Base-by-base conservation (phyloP, 2,329 filamentous ascomycete species). In the Diplodia seriata region DNA sequence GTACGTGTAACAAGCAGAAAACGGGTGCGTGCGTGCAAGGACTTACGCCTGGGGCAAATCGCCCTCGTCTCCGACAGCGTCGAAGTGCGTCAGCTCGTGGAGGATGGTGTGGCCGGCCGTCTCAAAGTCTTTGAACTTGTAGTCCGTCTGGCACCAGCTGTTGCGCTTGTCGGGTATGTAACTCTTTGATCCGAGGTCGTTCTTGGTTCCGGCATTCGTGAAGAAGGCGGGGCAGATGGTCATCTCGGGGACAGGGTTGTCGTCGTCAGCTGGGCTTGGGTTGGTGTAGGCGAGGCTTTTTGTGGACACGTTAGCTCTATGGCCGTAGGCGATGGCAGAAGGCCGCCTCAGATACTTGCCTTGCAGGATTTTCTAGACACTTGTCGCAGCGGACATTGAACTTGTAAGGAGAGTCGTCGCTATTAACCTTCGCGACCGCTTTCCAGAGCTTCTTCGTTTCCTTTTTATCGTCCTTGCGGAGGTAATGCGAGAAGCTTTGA, bases 21-120 rank as follows among this genome's bases (percentile, higher is more conserved):
- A n/a, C 3, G 18, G 6, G 1, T n/a, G 14, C n/a, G 14, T 18
- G 1, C 3, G 6, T n/a, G 18, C 8, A 8, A n/a, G 3, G 3
- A 20, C 43, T n/a, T 20, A 47, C 43, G 7, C 1, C 9, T 20
- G 18, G 3, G 43, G 43, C 43, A 47, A 7, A 18, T n/a, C 43
- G 18, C 18, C 43, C 43, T n/a, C 43, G 7, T 9, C 11, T 6
- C 7, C 43, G 7, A 47, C 43, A 7, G 9, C 43, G 6, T 47
- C 43, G 15, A 47, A 18, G 14, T 47, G 43, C n/a, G 43, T 47
- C 43, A 47, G n/a, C 43, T 47, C 43, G 43, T 47, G 43, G n/a
- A 47, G 43, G 43, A 47, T 47, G 18, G 43, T 47, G 15, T 47
- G 43, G 43, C 43, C 43, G 3, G 18, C 43, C 7, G 43, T 47